Evolutionary conservation across 2,329 filamentous ascomycete genomes (phyloP).

Genomic region (Cercospora brassicicola): DNA sequence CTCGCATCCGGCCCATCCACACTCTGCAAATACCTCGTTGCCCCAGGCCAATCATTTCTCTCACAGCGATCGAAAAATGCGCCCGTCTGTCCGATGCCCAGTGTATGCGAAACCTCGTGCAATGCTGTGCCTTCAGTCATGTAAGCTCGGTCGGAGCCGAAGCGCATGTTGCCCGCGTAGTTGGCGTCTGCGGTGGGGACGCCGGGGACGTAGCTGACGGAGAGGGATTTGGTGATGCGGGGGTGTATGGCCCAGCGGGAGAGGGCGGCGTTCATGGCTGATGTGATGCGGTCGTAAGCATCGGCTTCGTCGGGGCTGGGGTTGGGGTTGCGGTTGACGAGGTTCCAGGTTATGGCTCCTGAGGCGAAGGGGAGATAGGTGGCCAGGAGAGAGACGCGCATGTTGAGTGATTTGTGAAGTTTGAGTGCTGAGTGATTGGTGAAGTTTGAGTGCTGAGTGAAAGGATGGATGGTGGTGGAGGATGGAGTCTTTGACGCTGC

Average conservation of each 20-base stretch:
- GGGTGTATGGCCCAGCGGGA: conserved; percentile 12
- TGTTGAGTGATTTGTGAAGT: background rate
- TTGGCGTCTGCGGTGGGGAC: conserved; percentile 21
- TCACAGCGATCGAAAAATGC: conserved; percentile 14
- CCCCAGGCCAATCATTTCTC: conserved; percentile 13
- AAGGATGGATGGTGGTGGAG: background rate
- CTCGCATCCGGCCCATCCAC: conserved; percentile 14
- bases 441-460: background rate
- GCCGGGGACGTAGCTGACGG: conserved; percentile 20
- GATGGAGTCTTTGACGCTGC: background rate
- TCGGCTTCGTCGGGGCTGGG: conserved; percentile 19
- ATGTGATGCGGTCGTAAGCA: conserved; percentile 20
- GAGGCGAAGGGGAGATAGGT: background rate
- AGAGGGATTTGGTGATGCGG: conserved; percentile 18
- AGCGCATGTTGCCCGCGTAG: conserved; percentile 24
- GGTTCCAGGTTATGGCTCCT: conserved; percentile 47
- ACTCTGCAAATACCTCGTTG: conserved; percentile 12
- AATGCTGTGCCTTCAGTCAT: conserved; percentile 20
- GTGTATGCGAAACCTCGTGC: conserved; percentile 14
- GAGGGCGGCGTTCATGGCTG: conserved; percentile 19
- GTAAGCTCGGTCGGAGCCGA: conserved; percentile 19
- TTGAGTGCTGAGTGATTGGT: background rate
- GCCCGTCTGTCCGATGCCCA: conserved; percentile 2
- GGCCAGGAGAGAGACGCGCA: background rate
- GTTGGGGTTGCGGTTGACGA: conserved; percentile 43